Conservation (phyloP, 164 flowering plant species). For the grape (Vitis vinifera) region DNA sequence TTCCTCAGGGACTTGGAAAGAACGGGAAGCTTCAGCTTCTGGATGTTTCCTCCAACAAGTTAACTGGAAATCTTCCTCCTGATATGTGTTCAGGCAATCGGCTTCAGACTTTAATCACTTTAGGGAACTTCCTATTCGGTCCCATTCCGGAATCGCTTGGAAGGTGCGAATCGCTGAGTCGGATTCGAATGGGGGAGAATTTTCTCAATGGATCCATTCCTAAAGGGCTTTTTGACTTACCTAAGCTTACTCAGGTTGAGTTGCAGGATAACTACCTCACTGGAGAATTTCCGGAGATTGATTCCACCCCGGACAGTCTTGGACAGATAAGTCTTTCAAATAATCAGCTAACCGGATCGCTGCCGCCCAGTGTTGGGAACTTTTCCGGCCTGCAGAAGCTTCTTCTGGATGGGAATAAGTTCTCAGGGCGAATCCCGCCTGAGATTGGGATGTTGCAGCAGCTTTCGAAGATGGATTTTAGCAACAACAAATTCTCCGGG, state of each 20-base stretch:
- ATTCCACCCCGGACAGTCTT: constrained; percentile 36
- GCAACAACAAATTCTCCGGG: constrained; percentile 74
- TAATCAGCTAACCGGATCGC: constrained; percentile 67
- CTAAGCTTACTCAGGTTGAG: constrained; percentile 75
- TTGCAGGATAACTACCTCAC: constrained; percentile 73
- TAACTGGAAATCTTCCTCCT: constrained; percentile 80
- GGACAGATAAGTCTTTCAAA: constrained; percentile 90
- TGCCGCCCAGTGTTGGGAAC: constrained; percentile 77
- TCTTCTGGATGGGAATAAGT: constrained; percentile 80
- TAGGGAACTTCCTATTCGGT: constrained; percentile 79
- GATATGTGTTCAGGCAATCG: constrained; percentile 62
- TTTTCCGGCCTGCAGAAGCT: constrained; percentile 90
- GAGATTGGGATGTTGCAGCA: constrained; percentile 85
- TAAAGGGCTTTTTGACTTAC: constrained; percentile 64
- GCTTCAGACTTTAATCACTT: constrained; percentile 72
- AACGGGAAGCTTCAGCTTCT: constrained; percentile 61
- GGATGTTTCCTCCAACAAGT: constrained; percentile 81
- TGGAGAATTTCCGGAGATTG: constrained; percentile 66
- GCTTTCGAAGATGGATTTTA: constrained; percentile 86
- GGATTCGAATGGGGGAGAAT: constrained; percentile 90
- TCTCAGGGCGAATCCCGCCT: constrained; percentile 72
- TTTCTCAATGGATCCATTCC: constrained; percentile 90
- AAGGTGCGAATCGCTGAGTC: constrained; percentile 56
- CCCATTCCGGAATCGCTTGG: constrained; percentile 85
- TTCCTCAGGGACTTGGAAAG: constrained; percentile 67